Base-by-base conservation (phyloP, 805 yeast genomes). In the Grigorovia transvaalensis region DNA sequence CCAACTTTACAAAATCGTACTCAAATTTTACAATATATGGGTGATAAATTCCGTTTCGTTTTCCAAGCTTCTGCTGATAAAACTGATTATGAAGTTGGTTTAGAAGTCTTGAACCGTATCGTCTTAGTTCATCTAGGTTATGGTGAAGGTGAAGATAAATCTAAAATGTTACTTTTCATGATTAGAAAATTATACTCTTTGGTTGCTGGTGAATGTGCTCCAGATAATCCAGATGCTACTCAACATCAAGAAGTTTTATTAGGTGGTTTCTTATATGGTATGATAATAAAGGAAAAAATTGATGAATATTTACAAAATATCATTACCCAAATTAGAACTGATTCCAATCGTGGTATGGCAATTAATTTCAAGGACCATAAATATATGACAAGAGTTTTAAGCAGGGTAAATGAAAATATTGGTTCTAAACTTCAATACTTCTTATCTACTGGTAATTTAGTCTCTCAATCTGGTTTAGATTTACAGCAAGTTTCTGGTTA, bases 171-270 rank as follows among this genome's bases (percentile, higher is more conserved):
- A 54, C 71, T 90, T 54, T 93, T 90, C 72, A 93, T 93, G 98
- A 83, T 93, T 62, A 81, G 98, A 76, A 93, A 93, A 71, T 77
- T 93, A 55, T 93, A 93, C 68, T 78, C 98, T 0, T 77, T 93
- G 57, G 98, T 91, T 46, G 96, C 96, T 41, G 97, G 97, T 54
- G 96, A 91, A 66, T 91, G 97, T 70, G 74, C 90, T 50, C 91
- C 96, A 17, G 99, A 93, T 70, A 93, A 93, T 72, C 99, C 99
- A 67, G 99, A 93, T 82, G 95, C 98, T 48, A 88, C 96, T 9
- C 99, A 93, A 75, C 97, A 93, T 75, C 99, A 93, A 72, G 99
- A 93, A 72, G 87, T 93, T 35, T 72, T 93, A 56, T 77, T 93
- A 52, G 98, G 98, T 57, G 99, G 99, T 15, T 88, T 93, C 78